Evolutionary conservation across 306 rosid species (phyloP).

Genomic region (Acacia melanoxylon): DNA sequence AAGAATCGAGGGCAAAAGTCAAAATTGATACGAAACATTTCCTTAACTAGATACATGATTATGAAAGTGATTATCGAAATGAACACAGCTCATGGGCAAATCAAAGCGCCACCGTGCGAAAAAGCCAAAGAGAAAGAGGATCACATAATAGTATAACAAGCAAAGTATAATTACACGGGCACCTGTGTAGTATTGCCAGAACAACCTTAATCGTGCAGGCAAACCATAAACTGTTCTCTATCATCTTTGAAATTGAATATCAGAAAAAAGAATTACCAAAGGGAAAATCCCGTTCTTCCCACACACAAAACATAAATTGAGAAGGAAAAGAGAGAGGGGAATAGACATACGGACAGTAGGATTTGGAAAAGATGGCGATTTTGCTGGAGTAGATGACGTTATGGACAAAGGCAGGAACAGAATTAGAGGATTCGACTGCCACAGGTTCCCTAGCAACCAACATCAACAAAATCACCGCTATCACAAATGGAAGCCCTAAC

Average conservation of each 20-base stretch:
- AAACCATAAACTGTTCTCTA: not conserved
- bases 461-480: slow-evolving; percentile 28
- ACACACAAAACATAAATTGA: not conserved
- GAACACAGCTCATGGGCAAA: not conserved
- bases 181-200: not conserved
- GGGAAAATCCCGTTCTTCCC: not conserved
- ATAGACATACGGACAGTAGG: slow-evolving; percentile 79
- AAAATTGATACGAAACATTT: not conserved
- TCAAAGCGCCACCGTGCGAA: not conserved
- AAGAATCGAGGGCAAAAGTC: not conserved
- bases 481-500: not conserved
- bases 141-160: not conserved
- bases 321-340: not conserved
- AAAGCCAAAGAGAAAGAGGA: not conserved
- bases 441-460: slow-evolving; percentile 22
- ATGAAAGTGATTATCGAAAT: not conserved
- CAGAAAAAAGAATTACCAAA: not conserved
- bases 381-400: slow-evolving; percentile 78
- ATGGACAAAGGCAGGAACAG: slow-evolving; percentile 76
- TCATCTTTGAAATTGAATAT: not conserved
- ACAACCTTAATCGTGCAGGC: slow-evolving; percentile 24
- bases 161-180: not conserved
- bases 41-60: not conserved
- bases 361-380: slow-evolving; percentile 84
- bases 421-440: slow-evolving; percentile 48